These are phyloP conservation scores for Remersonia thermophila DNA, from an alignment of 2,329 filamentous ascomycete species.

Conservation along the genomic window DNA sequence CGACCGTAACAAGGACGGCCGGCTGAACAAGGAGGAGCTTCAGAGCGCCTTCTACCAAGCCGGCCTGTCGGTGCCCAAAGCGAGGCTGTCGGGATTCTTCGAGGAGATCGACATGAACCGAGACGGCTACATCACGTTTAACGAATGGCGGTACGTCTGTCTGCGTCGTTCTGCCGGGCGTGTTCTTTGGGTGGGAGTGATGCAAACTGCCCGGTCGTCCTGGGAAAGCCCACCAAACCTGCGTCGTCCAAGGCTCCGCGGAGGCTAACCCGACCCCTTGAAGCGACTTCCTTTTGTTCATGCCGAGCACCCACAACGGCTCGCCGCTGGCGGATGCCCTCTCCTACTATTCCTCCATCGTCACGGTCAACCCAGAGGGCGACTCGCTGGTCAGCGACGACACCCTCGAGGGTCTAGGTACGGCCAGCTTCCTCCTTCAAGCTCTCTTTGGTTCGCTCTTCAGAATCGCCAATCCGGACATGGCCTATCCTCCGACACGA, in stretches of 20 bases:
- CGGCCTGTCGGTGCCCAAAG: slow-evolving; percentile 64
- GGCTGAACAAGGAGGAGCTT: slow-evolving; percentile 77
- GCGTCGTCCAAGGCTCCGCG: no score
- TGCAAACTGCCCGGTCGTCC: no score
- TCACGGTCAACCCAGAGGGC: slow-evolving; percentile 84
- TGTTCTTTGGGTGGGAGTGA: no score
- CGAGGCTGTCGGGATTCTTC: slow-evolving; percentile 77
- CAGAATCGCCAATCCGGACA: slow-evolving; percentile 40
- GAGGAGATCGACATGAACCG: slow-evolving; percentile 77
- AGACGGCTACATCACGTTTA: slow-evolving; percentile 78
- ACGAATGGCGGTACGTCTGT: slow-evolving; percentile 81
- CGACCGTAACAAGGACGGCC: slow-evolving; percentile 73
- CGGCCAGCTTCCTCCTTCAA: slow-evolving; percentile 56
- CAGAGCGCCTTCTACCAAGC: slow-evolving; percentile 63
- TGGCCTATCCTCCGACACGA: not conserved
- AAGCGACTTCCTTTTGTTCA: slow-evolving; percentile 89
- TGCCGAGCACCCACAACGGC: slow-evolving; percentile 51
- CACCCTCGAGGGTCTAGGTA: slow-evolving; percentile 89
- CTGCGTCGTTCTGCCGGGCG: slow-evolving; percentile 7
- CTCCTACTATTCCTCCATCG: slow-evolving; percentile 81
- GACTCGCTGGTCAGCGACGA: slow-evolving; percentile 89
- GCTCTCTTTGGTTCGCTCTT: slow-evolving; percentile 66
- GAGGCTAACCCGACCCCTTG: slow-evolving; percentile 8
- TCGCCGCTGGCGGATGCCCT: slow-evolving; percentile 70
- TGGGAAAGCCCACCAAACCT: no score